Percentiles rank a stretch among this genome's conserved stretches.
Conservation (phyloP, 202 grass and related monocot genomes). For the Saccharum hybrid region DNA sequence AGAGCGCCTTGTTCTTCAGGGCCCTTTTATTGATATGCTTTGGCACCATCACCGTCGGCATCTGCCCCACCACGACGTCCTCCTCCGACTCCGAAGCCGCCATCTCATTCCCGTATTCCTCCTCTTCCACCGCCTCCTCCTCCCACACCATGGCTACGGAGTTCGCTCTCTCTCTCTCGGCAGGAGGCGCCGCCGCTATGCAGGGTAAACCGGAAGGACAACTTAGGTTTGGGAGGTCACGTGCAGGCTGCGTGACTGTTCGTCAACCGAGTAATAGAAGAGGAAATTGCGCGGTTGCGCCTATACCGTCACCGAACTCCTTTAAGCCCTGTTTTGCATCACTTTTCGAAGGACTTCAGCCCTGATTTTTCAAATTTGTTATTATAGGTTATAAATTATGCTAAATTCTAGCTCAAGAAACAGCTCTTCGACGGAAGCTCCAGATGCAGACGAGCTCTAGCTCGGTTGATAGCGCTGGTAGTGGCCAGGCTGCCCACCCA, state of each 20-base stretch:
- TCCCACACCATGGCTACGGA: conserved; percentile 52
- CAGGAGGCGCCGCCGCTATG: conserved; percentile 33
- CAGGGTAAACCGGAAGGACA: background rate
- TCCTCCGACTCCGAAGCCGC: conserved; percentile 28
- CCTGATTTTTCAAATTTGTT: too few relatives aligned
- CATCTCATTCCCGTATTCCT: conserved; percentile 52
- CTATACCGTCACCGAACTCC: too few relatives aligned
- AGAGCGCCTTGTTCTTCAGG: conserved; percentile 90
- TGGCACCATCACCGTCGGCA: conserved; percentile 81
- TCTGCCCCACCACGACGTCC: conserved; percentile 88
- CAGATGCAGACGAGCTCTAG: too few relatives aligned
- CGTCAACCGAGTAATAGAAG: too few relatives aligned
- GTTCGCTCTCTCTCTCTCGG: background rate
- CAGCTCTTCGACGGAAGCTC: too few relatives aligned
- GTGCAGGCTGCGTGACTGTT: conserved; percentile 1
- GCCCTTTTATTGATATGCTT: conserved; percentile 92
- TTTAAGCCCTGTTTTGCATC: too few relatives aligned
- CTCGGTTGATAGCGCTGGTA: too few relatives aligned
- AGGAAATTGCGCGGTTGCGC: too few relatives aligned
- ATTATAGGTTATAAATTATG: too few relatives aligned
- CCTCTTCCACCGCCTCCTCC: conserved; percentile 57
- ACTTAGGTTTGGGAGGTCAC: conserved; percentile 44
- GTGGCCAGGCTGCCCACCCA: too few relatives aligned
- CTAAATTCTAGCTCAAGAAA: too few relatives aligned
- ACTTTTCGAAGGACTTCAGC: too few relatives aligned